phyloP scores from a whole-genome alignment of 2,329 filamentous ascomycete genomes.

The Aspergillus pseudonomiae region DNA sequence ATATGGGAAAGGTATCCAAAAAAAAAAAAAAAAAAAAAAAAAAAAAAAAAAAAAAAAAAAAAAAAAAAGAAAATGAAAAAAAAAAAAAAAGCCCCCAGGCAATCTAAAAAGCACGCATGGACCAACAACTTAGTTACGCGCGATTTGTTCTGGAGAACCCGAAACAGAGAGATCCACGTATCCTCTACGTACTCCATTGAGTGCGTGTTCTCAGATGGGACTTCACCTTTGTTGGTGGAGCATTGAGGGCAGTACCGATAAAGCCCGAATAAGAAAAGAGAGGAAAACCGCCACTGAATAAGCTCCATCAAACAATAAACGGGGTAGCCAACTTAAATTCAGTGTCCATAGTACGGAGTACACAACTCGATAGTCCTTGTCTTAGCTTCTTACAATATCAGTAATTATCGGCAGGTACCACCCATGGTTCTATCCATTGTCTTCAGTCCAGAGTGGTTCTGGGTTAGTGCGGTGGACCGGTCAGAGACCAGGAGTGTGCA shows the following conservation, averaged over 20 bases:
- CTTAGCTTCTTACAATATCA: slow-evolving; percentile 10
- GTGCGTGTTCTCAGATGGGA: background rate
- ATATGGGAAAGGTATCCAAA: background rate
- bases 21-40: background rate
- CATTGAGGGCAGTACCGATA: background rate
- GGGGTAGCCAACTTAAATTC: slow-evolving; percentile 4
- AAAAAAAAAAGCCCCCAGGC: background rate
- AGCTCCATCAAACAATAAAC: background rate
- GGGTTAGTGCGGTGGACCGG: background rate
- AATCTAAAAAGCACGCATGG: slow-evolving; percentile 4
- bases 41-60: no score
- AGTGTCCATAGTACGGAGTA: slow-evolving; percentile 9
- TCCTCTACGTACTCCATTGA: background rate
- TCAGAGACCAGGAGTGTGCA: background rate
- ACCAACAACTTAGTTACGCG: background rate
- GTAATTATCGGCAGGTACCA: slow-evolving; percentile 23
- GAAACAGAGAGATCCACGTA: background rate
- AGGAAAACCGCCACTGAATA: background rate
- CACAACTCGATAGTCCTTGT: slow-evolving; percentile 9
- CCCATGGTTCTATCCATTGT: slow-evolving; percentile 15
- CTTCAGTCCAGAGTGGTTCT: slow-evolving; percentile 7
- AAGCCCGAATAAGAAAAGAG: background rate
- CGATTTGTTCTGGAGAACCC: slow-evolving; percentile 3
- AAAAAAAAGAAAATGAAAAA: background rate
- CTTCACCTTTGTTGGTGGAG: background rate